phyloP scores from a whole-genome alignment of 108 stramenopile species.

The Skeletonema menzelii region DNA sequence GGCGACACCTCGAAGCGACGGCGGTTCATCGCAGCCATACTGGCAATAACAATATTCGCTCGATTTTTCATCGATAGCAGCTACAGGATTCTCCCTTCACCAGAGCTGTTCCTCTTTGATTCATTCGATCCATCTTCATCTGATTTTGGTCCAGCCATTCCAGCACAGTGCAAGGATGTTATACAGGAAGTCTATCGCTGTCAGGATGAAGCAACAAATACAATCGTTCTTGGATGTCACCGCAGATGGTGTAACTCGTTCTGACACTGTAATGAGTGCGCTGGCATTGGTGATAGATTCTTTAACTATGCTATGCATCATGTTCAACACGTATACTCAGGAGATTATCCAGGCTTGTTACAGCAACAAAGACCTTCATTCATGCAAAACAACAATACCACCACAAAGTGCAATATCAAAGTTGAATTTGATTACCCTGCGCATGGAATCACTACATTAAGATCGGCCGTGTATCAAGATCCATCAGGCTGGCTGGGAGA shows the following conservation, averaged over 20 bases:
- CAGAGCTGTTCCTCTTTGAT: not conserved
- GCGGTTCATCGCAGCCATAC: no score
- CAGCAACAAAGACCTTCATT: not conserved
- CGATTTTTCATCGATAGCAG: not conserved
- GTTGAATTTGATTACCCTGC: not conserved
- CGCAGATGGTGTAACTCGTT: not conserved
- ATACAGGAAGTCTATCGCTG: not conserved
- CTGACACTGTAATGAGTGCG: not conserved
- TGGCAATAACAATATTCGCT: not conserved
- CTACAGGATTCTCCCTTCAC: not conserved
- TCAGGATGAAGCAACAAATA: not conserved
- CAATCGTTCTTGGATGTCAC: not conserved
- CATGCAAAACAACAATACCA: not conserved
- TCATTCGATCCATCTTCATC: not conserved
- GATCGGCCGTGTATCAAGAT: not conserved
- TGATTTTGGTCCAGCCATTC: not conserved
- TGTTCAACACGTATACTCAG: not conserved
- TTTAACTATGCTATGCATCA: not conserved
- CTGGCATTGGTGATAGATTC: not conserved
- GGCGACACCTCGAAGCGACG: no score
- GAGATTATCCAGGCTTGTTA: not conserved
- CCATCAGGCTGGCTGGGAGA: not conserved
- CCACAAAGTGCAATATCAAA: not conserved
- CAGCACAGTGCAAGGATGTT: not conserved
- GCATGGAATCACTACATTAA: not conserved